Evolutionary conservation across 2,329 filamentous ascomycete genomes (phyloP).

Genomic region (Zymoseptoria passerinii): DNA sequence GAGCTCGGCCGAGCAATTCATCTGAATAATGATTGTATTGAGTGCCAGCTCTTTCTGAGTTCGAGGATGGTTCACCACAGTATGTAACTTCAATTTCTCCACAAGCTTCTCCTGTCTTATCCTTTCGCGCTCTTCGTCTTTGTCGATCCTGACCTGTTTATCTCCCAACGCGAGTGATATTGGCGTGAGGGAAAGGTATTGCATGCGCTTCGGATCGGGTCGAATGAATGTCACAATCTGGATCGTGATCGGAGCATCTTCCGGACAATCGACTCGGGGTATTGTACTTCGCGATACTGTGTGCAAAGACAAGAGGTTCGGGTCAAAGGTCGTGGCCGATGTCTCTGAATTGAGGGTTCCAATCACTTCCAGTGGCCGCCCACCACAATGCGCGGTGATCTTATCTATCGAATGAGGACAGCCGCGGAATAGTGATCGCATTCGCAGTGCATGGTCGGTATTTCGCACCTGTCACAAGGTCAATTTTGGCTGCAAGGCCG

Average conservation of each 20-base stretch:
- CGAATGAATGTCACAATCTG: conserved; percentile 86
- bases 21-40: conserved; percentile 75
- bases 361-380: conserved; percentile 73
- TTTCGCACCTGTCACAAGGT: conserved; percentile 53
- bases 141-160: conserved; percentile 59
- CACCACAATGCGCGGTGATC: conserved; percentile 78
- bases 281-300: conserved; percentile 43
- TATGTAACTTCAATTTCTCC: conserved; percentile 82
- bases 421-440: conserved; percentile 74
- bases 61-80: conserved; percentile 64
- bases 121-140: conserved; percentile 61
- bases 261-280: conserved; percentile 65
- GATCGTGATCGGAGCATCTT: conserved; percentile 59
- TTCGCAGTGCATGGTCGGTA: conserved; percentile 80
- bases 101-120: conserved; percentile 59
- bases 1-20: conserved; percentile 93
- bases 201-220: conserved; percentile 79
- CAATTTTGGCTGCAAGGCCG: conserved; percentile 1
- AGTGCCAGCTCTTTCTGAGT: conserved; percentile 79
- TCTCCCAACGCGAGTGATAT: conserved; percentile 81
- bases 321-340: conserved; percentile 48
- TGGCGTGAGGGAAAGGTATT: conserved; percentile 85
- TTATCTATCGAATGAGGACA: conserved; percentile 70
- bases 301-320: conserved; percentile 59
- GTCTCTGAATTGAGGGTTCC: conserved; percentile 64